These are phyloP conservation scores for Cryptococcus amylolentus DNA, from an alignment of 1,284 basidiomycete species.

Conservation along the genomic window DNA sequence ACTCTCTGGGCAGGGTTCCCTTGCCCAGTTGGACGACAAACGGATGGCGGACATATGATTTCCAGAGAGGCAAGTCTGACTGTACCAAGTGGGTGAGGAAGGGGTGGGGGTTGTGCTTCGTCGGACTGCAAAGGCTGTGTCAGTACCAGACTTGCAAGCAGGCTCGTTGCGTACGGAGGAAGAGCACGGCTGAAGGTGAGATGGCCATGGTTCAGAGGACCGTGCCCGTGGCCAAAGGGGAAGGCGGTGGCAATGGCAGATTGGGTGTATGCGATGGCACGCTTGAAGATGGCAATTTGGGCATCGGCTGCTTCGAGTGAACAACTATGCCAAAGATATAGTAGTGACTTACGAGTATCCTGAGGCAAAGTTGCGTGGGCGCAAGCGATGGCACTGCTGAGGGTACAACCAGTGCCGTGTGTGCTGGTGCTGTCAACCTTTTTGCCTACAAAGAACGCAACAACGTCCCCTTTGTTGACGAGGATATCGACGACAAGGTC, in stretches of 20 bases:
- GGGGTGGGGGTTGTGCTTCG: constrained; percentile 62
- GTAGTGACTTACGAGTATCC: constrained; percentile 4
- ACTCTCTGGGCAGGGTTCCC: constrained; percentile 62
- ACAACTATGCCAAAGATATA: background rate
- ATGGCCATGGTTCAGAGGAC: constrained; percentile 85
- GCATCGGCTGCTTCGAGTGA: background rate
- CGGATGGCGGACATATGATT: constrained; percentile 72
- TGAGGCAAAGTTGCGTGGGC: constrained; percentile 53
- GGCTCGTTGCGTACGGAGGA: constrained; percentile 56
- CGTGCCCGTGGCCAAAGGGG: constrained; percentile 70
- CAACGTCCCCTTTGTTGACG: constrained; percentile 42
- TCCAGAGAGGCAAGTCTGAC: constrained; percentile 61
- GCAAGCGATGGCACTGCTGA: constrained; percentile 76
- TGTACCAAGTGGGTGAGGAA: constrained; percentile 66
- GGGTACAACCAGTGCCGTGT: constrained; percentile 91
- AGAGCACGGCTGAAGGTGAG: constrained; percentile 57
- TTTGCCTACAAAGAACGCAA: constrained; percentile 63
- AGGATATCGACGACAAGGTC: constrained; percentile 74
- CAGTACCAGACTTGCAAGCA: background rate
- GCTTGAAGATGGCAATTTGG: constrained; percentile 23
- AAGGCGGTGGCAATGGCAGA: constrained; percentile 69
- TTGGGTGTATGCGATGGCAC: constrained; percentile 70
- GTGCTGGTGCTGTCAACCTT: constrained; percentile 69
- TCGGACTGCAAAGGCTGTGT: constrained; percentile 54
- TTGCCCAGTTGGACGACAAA: constrained; percentile 72